phyloP scores from a whole-genome alignment of 2,329 filamentous ascomycete species.

The Apiospora sp. region DNA sequence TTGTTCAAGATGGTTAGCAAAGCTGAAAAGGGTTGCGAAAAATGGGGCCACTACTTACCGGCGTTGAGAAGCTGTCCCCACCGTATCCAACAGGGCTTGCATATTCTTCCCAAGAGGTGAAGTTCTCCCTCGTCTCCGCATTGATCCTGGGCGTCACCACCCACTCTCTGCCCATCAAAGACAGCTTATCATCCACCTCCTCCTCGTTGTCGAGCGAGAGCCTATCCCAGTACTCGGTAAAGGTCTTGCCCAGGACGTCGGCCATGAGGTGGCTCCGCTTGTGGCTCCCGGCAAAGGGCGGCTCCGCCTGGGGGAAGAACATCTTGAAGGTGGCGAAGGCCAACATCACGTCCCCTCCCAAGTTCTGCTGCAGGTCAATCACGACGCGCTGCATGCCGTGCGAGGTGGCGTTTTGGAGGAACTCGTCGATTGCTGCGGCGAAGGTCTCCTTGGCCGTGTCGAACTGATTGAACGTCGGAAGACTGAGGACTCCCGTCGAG shows the following conservation, averaged over 20 bases:
- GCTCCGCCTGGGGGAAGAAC: constrained; percentile 34
- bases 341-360: constrained; percentile 31
- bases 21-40: background rate
- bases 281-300: constrained; percentile 33
- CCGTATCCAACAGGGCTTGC: constrained; percentile 26
- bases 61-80: constrained; percentile 31
- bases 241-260: constrained; percentile 31
- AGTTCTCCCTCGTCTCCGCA: constrained; percentile 33
- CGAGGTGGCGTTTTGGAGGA: constrained; percentile 29
- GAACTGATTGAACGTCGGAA: constrained; percentile 46
- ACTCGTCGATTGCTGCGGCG: constrained; percentile 40
- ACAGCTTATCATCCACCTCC: constrained; percentile 15
- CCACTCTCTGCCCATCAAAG: constrained; percentile 33
- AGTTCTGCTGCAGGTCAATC: constrained; percentile 36
- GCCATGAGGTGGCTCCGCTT: constrained; percentile 31
- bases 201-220: constrained; percentile 24
- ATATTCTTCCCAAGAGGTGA: constrained; percentile 35
- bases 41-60: constrained; percentile 20
- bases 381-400: constrained; percentile 31
- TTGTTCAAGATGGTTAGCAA: background rate
- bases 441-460: constrained; percentile 40
- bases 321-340: constrained; percentile 33
- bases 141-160: constrained; percentile 33
- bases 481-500: constrained; percentile 47
- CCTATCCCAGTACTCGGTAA: constrained; percentile 26